These are phyloP conservation scores for Cryptosporidium parvum DNA, from an alignment of 169 alveolate species.

Conservation along the genomic window DNA sequence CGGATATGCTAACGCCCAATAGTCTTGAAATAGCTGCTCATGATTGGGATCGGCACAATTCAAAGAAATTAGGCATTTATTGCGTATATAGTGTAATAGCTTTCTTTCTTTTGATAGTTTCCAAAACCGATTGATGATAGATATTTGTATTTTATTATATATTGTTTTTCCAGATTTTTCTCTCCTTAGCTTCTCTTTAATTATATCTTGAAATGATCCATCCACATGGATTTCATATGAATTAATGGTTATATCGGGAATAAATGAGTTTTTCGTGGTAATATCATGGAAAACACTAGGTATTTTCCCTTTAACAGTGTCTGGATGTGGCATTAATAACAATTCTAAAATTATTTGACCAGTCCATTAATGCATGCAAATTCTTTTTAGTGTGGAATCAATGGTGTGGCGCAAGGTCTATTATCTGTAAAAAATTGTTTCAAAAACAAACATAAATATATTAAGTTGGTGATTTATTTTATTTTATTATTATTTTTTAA, in stretches of 20 bases:
- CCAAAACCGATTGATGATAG: not conserved
- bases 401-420: conserved; percentile 16
- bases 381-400: not conserved
- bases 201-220: not conserved
- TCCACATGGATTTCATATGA: conserved; percentile 20
- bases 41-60: conserved; percentile 48
- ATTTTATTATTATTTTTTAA: not conserved
- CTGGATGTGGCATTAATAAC: conserved; percentile 3
- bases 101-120: conserved; percentile 42
- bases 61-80: conserved; percentile 36
- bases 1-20: conserved; percentile 72
- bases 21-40: conserved; percentile 61
- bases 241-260: conserved; percentile 43
- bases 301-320: not conserved
- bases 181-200: not conserved
- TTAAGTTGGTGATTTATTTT: not conserved
- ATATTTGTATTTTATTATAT: conserved; percentile 1
- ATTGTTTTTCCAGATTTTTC: conserved; percentile 14
- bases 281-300: conserved; percentile 9
- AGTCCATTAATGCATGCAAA: not conserved
- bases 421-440: not conserved
- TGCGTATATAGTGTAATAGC: not conserved
- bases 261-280: conserved; percentile 23
- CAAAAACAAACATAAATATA: not conserved
- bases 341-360: not conserved